Conservation (phyloP, 345 rosid species). For the Hypericum androsaemum region DNA sequence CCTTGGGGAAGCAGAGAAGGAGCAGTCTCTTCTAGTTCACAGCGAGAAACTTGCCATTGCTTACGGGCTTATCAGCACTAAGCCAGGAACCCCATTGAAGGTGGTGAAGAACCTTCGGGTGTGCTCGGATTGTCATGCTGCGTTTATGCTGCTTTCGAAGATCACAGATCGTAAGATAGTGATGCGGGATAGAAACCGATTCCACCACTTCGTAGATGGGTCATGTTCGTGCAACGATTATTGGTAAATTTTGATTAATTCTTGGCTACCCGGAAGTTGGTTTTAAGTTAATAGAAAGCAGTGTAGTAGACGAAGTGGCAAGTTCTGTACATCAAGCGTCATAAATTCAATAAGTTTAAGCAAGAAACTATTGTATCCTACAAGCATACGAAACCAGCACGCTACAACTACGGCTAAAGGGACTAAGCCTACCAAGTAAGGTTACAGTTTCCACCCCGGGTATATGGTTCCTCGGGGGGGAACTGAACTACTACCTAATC, state of each 20-base stretch:
- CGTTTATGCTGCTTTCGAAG: neutral
- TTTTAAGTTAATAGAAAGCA: too few relatives aligned
- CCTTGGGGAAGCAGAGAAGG: constrained; percentile 1
- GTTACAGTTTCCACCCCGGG: neutral
- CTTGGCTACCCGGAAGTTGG: too few relatives aligned
- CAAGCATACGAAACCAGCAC: too few relatives aligned
- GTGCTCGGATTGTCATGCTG: neutral
- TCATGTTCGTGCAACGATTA: constrained; percentile 1
- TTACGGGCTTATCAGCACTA: neutral
- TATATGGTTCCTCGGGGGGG: neutral
- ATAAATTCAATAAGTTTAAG: too few relatives aligned
- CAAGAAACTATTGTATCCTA: too few relatives aligned
- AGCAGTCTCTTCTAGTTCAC: neutral
- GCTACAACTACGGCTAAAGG: too few relatives aligned
- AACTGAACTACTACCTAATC: neutral
- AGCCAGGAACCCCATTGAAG: neutral
- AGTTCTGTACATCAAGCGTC: too few relatives aligned
- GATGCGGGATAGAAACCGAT: constrained; percentile 1
- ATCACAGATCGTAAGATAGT: neutral
- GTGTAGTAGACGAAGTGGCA: too few relatives aligned
- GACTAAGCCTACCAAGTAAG: too few relatives aligned
- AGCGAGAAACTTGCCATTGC: constrained; percentile 1
- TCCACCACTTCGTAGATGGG: neutral
- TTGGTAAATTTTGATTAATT: neutral
- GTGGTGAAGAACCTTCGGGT: constrained; percentile 3